Base-by-base conservation (phyloP, 306 rosid genomes). In the Argentina anserina region DNA sequence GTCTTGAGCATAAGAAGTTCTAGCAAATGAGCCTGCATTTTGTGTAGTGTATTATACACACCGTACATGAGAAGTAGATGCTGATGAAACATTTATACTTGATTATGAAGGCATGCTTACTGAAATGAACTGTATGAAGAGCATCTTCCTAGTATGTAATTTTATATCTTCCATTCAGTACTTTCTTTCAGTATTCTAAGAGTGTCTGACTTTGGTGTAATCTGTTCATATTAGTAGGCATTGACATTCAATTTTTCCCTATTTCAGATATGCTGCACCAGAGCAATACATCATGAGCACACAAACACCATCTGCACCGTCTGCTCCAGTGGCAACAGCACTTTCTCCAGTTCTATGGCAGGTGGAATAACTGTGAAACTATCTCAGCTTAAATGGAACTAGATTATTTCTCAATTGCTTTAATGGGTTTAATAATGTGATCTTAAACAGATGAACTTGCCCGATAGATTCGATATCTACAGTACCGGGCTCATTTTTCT, bases 251-350 rank as follows among this genome's bases (percentile, higher is more conserved):
- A 26, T 55, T 61, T 25, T 36, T 76, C 70, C 73, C 28, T 67
- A 76, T 6, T 78, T 73, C 87, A 93, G 98, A 77, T 93, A 93
- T 87, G 81, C 97, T 69, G 98, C 97, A 50, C 98, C 97, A 5
- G 98, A 93, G 85, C 97, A 93, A 78, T 91, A 93, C 75, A 93
- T 93, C 83, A 93, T 93, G 98, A 93, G 98, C 90, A 91, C 97
- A 9, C 97, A 93, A 83, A 93, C 98, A 67, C 98, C 96, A 61
- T 93, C 97, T 50, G 97, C 96, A 69, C 97, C 98, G 47, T 93
- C 98, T 42, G 98, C 93, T 74, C 96, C 97, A 0, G 98, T 93
- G 63, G 98, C 98, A 70, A 40, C 98, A 59, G 97, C 97, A 66
- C 96, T 93, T 70, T 91, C 98, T 67, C 98, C 98, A 18, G 98